Base-by-base conservation (phyloP, 768 basidiomycete genomes). In the Tulasnella sp. region DNA sequence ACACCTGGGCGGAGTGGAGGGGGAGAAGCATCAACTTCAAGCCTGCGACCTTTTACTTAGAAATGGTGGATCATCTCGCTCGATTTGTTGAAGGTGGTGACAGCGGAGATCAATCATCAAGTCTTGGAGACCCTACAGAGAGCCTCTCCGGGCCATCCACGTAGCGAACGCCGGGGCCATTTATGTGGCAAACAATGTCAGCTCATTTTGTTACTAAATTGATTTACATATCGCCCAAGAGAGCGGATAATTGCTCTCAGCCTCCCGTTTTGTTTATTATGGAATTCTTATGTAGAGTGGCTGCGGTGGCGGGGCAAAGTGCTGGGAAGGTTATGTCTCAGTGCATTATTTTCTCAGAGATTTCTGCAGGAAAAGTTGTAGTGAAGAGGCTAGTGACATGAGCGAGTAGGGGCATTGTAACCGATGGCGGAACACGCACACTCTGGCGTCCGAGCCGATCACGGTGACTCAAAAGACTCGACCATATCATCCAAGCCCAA, bases 11-110 rank as follows among this genome's bases (percentile, higher is more conserved):
- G 0, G 92, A 93, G 83, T 93, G 96, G 85, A 91, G 90, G 82
- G 97, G 97, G 12, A 92, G 91, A 78, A 92, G 94, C 81, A 95
- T 99, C 83, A 91, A 93, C 79, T 99, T 98, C 87, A 92, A 92
- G 78, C 95, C 96, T 2, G 94, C 92, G 31, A 94, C 93, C 12
- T 98, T 98, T 85, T 98, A 97, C 83, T 89, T 95, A 9, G 92
- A 93, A 52, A 89, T 96, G 62, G 93, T 89, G 9, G 93, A 95
- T 84, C 89, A 93, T 86, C 86, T 96, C 36, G 93, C 94, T 3
- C 88, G 89, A 16, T 90, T 92, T 74, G 94, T 94, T 39, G 94
- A 95, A 42, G 58, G n/a, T 71, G 71, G 48, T 78, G 76, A 75
- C 14, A 31, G 34, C 5, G 62, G 34, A 36, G 62, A 12, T 36